Base-by-base conservation (phyloP, 192 early-diverging fungal species). In the Backusella sp. region DNA sequence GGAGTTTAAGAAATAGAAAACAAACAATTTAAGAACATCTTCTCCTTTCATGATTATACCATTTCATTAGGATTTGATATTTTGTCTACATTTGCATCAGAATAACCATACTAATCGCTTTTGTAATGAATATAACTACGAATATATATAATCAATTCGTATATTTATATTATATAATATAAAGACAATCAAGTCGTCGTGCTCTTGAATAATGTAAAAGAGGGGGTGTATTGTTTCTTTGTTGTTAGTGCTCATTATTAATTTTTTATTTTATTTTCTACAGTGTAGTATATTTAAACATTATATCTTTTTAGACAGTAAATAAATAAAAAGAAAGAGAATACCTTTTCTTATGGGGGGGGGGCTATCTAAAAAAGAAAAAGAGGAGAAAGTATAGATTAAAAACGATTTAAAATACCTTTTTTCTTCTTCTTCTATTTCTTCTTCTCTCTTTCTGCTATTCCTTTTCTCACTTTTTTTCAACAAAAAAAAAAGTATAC, bases 281-380 rank as follows among this genome's bases (percentile, higher is more conserved):
- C 56, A 59, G 21, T 26, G 21, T 59, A 59, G 56, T 11, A 59
- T 12, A 59, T 59, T 59, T 59, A 59, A 28, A 59, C 56, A 21
- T 14, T 28, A 14, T 59, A 26, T 59, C 12, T n/a, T 9, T 23
- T 59, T 59, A 12, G 56, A 26, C 21, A 26, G 12, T 59, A 59
- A 59, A 59, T 59, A 59, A 59, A 59, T 59, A 59, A 59, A 59
- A 49, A 49, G 46, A 49, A 49, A 49, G 46, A 49, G 19, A n/a
- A 17, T 49, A 49, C 17, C 6, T 49, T 49, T 49, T 59, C 23
- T 59, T 59, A 8, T 53, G 17, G 53, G 53, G 53, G 17, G 53
- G 53, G 53, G 53, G 53, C 52, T 53, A 53, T 21, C 32, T 32
- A 32, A 32, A 32, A 32, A 32, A 32, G 2, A 26, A 26, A 59